Percentiles rank a stretch among this genome's conserved stretches.
Conservation (phyloP, 352 stramenopile species). For the Globisporangium emineosum region DNA sequence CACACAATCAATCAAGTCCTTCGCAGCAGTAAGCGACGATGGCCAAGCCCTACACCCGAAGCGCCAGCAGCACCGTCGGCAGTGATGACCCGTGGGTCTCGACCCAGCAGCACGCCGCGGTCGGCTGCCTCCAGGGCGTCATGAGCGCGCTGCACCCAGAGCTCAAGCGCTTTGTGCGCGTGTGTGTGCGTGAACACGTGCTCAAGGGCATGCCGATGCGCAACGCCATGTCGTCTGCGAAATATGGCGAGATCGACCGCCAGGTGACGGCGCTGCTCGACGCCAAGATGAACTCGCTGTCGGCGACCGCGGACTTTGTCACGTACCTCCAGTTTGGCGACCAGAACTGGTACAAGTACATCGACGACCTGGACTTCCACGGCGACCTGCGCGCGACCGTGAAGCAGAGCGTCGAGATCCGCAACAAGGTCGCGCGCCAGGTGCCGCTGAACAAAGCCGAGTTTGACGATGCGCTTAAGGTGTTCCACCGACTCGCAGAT, state of each 20-base stretch:
- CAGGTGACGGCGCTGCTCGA: constrained; percentile 10
- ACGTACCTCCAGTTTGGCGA: constrained; percentile 8
- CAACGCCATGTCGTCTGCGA: constrained; percentile 7
- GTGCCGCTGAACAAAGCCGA: background rate
- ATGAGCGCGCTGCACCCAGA: constrained; percentile 14
- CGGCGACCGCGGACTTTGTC: constrained; percentile 5
- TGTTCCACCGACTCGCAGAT: constrained; percentile 7
- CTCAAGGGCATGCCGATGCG: constrained; percentile 13
- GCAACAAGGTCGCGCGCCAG: constrained; percentile 10
- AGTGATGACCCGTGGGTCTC: constrained; percentile 3
- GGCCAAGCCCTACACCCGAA: constrained; percentile 1
- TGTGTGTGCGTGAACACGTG: constrained; percentile 12
- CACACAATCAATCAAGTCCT: background rate
- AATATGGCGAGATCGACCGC: constrained; percentile 9
- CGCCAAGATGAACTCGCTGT: constrained; percentile 5
- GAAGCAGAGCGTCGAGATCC: constrained; percentile 10
- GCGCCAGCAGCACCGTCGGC: background rate
- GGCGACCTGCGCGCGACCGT: constrained; percentile 10
- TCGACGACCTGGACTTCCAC: constrained; percentile 11
- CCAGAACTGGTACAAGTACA: constrained; percentile 15
- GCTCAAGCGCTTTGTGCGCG: constrained; percentile 14
- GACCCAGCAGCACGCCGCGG: constrained; percentile 6
- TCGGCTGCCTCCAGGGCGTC: constrained; percentile 8
- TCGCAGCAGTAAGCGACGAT: background rate
- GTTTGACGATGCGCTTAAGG: constrained; percentile 7